These are phyloP conservation scores for Speleostelium caveatum DNA, from an alignment of 78 protist species.

Conservation along the genomic window DNA sequence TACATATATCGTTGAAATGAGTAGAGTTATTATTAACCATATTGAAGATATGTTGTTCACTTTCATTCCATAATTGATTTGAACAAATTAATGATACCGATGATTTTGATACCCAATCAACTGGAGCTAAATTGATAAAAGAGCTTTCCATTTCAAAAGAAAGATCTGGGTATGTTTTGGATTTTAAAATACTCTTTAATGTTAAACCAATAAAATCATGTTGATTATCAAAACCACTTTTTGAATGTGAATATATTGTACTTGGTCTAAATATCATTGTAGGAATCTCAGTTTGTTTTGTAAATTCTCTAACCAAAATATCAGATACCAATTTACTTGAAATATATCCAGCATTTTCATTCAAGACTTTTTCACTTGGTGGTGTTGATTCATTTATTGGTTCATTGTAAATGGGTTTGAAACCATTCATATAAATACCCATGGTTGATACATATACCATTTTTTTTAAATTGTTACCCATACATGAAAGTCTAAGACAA, in stretches of 20 bases:
- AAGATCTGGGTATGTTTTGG: background rate
- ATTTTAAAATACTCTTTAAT: background rate
- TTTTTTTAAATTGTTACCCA: background rate
- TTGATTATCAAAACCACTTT: slow-evolving; percentile 38
- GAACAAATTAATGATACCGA: background rate
- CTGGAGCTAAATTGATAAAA: slow-evolving; percentile 72
- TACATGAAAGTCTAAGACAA: background rate
- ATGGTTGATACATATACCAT: background rate
- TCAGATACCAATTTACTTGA: slow-evolving; percentile 25
- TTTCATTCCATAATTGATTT: background rate
- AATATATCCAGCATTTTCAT: slow-evolving; percentile 1
- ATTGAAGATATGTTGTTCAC: background rate
- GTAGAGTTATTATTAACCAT: background rate
- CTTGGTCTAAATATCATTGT: slow-evolving; percentile 14
- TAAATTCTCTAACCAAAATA: background rate
- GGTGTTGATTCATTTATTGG: background rate
- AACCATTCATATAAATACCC: slow-evolving; percentile 9
- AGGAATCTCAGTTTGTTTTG: slow-evolving; percentile 13
- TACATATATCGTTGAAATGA: background rate
- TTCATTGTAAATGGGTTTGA: slow-evolving; percentile 63
- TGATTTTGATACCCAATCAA: slow-evolving; percentile 29
- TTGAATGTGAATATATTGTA: background rate
- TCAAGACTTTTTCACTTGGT: background rate
- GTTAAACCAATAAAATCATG: slow-evolving; percentile 17
- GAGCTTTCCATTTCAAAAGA: slow-evolving; percentile 1